Base-by-base conservation (phyloP, 208 protist genomes). In the Acanthamoeba triangularis region DNA sequence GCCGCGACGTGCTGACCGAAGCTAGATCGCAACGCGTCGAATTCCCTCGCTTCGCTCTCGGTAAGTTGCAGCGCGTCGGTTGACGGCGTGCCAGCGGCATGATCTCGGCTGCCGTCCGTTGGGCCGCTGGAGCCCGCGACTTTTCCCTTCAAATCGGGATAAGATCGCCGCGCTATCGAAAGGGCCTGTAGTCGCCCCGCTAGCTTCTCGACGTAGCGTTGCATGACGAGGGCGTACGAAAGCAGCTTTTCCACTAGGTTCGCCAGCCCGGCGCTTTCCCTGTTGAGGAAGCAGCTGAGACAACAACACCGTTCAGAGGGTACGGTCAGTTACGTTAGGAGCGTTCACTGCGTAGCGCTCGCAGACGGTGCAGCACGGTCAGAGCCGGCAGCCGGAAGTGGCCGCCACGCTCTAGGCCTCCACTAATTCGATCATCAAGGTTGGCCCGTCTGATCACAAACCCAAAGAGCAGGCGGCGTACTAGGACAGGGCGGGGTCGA, bases 251-350 rank as follows among this genome's bases (percentile, higher is more conserved):
- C 80, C 18, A 88, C 35, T 0, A 88, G 25, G 49, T 41, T 7
- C 2, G 44, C 28, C 14, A 88, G 25, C 4, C 80, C 80, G 6
- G 49, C 49, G 80, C 80, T 88, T 8, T 63, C 80, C 25, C 16
- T 33, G 49, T 88, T 56, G 47, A 88, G 49, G 80, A 88, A 88
- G n/a, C 80, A 88, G 33, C 80, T 88, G 49, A 3, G 74, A 23
- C 59, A 28, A 33, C 23, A 8, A 35, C 67, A 47, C 37, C n/a
- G 28, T 78, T 44, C 69, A 47, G 41, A 47, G 41, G 23, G 25
- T 23, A 35, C 16, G 63, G 52, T 56, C 52, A 56, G 52, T 56
- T 56, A 56, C 52, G 52, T 20, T 23, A 23, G 52, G 52, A 23
- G 20, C 52, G 23, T 61, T 28, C 20, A 25, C n/a, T n/a, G n/a